A percentile compares a stretch with the other conserved stretches of the same genome.
These are phyloP conservation scores for Penicillium hesseltinei DNA, from an alignment of 2,329 filamentous ascomycete genomes.

Conservation along the genomic window DNA sequence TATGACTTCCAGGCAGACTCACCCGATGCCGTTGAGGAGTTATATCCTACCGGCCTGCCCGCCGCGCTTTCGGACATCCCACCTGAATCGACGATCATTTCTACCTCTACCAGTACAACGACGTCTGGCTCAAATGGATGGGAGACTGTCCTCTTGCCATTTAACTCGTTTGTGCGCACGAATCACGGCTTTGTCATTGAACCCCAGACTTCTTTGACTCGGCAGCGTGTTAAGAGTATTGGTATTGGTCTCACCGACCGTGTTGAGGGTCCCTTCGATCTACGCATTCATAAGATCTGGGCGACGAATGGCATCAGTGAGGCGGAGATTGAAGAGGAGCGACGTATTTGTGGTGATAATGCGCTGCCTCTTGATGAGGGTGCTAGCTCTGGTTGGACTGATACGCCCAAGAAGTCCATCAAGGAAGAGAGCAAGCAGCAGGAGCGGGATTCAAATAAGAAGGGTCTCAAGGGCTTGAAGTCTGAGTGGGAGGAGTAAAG, in stretches of 20 bases:
- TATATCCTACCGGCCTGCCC: conserved; percentile 33
- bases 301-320: conserved; percentile 70
- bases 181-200: conserved; percentile 91
- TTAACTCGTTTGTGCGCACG: conserved; percentile 90
- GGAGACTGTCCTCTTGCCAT: conserved; percentile 92
- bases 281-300: conserved; percentile 84
- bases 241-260: conserved; percentile 89
- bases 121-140: conserved; percentile 76
- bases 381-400: conserved; percentile 30
- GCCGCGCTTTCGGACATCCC: conserved; percentile 41
- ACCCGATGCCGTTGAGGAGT: conserved; percentile 20
- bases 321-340: conserved; percentile 42
- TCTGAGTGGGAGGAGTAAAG: conserved; percentile 35
- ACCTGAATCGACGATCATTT: conserved; percentile 36
- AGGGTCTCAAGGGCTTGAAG: conserved; percentile 36
- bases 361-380: conserved; percentile 40
- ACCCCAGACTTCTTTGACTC: conserved; percentile 85
- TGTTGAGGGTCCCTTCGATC: conserved; percentile 81
- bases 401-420: conserved; percentile 3
- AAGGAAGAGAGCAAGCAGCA: conserved; percentile 6
- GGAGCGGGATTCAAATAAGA: conserved; percentile 26
- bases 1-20: conserved; percentile 21
- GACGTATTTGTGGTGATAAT: conserved; percentile 40
- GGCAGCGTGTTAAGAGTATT: conserved; percentile 79
- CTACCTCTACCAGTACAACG: conserved; percentile 29